Evolutionary conservation across 495 filamentous ascomycete species (phyloP).

Genomic region (Peziza echinospora): DNA sequence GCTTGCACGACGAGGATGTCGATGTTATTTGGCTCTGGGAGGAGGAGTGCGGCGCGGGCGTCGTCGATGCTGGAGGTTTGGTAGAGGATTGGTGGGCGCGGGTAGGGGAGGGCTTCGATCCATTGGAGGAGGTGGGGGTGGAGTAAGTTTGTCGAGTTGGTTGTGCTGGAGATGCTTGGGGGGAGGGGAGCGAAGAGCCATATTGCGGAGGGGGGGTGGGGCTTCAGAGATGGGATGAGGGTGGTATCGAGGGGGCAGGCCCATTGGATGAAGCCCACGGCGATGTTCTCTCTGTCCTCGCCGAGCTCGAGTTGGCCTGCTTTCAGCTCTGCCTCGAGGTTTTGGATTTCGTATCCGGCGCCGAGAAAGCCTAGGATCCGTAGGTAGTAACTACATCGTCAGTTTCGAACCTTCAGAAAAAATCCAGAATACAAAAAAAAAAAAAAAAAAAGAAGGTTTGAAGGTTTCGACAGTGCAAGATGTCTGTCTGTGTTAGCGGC

Average conservation of each 20-base stretch:
- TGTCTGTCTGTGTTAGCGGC: not conserved
- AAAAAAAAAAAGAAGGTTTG: not conserved
- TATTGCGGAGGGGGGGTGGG: conserved; percentile 36
- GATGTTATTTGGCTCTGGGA: not conserved
- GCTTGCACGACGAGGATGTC: conserved; percentile 58
- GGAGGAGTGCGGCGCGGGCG: conserved; percentile 19
- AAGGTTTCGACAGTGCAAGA: not conserved
- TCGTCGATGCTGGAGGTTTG: conserved; percentile 42
- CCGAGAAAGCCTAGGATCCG: conserved; percentile 26
- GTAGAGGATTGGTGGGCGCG: conserved; percentile 37
- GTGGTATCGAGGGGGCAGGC: conserved; percentile 27
- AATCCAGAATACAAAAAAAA: not conserved
- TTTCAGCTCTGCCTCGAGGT: conserved; percentile 14
- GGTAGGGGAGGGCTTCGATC: not conserved
- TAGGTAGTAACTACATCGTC: not conserved
- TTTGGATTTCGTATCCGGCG: conserved; percentile 19
- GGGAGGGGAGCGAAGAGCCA: conserved; percentile 29
- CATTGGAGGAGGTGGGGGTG: too few species aligned
- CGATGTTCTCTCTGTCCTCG: too few species aligned
- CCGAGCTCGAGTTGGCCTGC: conserved; percentile 23
- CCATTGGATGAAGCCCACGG: conserved; percentile 42
- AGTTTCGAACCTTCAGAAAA: not conserved
- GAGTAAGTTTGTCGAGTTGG: not conserved
- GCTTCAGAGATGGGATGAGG: conserved; percentile 19
- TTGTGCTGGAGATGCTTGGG: not conserved